These are phyloP conservation scores for Chaetomium sp. DNA, from an alignment of 2,329 filamentous ascomycete species.

Conservation along the genomic window DNA sequence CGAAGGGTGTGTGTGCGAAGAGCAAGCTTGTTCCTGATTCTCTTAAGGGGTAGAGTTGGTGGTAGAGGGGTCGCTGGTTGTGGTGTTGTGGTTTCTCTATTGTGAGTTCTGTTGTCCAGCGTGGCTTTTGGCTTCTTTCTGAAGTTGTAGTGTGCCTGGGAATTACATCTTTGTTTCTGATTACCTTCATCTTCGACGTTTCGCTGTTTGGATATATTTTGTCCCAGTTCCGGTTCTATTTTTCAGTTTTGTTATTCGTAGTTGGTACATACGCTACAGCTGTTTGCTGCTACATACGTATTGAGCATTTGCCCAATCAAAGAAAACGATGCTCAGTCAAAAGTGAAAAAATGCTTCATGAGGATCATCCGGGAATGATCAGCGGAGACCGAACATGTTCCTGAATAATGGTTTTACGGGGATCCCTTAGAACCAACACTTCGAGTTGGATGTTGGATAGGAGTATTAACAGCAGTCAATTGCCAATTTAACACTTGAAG, in stretches of 20 bases:
- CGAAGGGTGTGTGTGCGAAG: conserved; percentile 52
- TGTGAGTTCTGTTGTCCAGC: not conserved
- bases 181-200: not conserved
- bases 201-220: not conserved
- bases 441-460: too few species aligned
- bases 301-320: not conserved
- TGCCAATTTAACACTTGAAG: not conserved
- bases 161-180: not conserved
- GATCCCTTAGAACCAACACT: too few species aligned
- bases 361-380: too few species aligned
- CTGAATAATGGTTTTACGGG: too few species aligned
- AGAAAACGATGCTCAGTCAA: not conserved
- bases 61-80: not conserved
- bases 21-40: conserved; percentile 42
- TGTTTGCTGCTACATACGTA: not conserved
- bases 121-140: not conserved
- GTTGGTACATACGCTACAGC: not conserved
- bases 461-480: not conserved
- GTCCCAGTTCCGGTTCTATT: not conserved
- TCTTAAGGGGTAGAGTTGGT: not conserved
- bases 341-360: too few species aligned
- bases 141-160: not conserved
- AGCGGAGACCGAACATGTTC: not conserved
- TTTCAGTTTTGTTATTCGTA: not conserved
- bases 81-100: not conserved